These are phyloP conservation scores for Xylariaceae sp. DNA, from an alignment of 2,329 filamentous ascomycete species.

Conservation along the genomic window DNA sequence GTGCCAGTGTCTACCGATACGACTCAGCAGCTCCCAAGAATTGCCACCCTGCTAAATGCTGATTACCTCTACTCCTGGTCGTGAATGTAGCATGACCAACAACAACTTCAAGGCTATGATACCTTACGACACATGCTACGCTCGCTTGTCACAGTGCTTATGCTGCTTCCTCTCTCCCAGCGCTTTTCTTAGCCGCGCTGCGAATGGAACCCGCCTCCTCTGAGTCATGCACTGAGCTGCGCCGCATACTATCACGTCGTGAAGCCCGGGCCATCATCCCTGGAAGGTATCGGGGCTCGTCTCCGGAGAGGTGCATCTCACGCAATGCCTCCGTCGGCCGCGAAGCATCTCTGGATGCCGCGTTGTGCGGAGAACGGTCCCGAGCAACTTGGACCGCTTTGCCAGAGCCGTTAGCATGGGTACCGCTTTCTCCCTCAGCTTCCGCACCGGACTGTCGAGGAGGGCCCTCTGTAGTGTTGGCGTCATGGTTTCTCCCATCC, in stretches of 20 bases:
- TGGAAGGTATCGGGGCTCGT: slow-evolving; percentile 64
- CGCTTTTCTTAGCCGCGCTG: slow-evolving; percentile 11
- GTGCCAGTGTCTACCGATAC: no score
- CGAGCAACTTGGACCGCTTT: slow-evolving; percentile 4
- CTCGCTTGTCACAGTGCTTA: slow-evolving; percentile 1
- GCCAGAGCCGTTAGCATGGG: no score
- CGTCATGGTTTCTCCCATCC: no score
- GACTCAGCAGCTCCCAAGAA: no score
- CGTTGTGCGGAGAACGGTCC: slow-evolving; percentile 12
- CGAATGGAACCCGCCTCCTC: slow-evolving; percentile 22
- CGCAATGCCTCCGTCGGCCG: slow-evolving; percentile 32
- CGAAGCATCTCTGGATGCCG: slow-evolving; percentile 24
- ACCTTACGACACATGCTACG: no score
- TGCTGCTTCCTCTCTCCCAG: slow-evolving; percentile 13
- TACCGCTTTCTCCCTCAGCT: no score
- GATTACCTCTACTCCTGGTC: no score
- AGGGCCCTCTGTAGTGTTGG: not conserved
- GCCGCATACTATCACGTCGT: slow-evolving; percentile 34
- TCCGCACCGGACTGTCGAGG: no score
- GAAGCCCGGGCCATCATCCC: slow-evolving; percentile 54
- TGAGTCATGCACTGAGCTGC: slow-evolving; percentile 31
- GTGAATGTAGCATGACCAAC: no score
- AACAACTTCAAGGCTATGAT: no score
- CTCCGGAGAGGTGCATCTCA: slow-evolving; percentile 44
- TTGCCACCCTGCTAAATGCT: no score